Base-by-base conservation (phyloP, 495 filamentous ascomycete genomes). In the Hypoxylon subgilvum region DNA sequence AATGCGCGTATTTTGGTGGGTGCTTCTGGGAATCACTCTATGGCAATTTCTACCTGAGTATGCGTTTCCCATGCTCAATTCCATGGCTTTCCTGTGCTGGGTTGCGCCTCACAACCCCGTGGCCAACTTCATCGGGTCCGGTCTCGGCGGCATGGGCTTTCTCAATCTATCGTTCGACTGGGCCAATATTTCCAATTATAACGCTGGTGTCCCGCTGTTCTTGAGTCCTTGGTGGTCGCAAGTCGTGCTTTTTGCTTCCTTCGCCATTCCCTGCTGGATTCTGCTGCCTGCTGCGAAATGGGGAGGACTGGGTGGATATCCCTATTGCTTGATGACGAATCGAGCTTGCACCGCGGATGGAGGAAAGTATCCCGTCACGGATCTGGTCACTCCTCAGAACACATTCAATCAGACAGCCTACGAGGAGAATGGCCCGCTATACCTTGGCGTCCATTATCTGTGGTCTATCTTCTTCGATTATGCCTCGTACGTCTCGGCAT, bases 11-110 rank as follows among this genome's bases (percentile, higher is more conserved):
- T 85, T 85, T 67, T 84, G 81, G 63, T 66, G 74, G 21, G 70
- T 75, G 1, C 68, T 85, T 8, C 38, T 77, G 1, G 81, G 74
- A 7, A 73, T 81, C 63, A 80, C 76, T 0, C 52, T 82, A 1
- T 85, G 82, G 82, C 80, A 85, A 46, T 85, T 85, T 51, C 68
- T 85, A 1, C 82, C 81, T 2, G 81, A 85, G 53, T 84, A 78
- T 38, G 74, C 78, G 10, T 85, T 85, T 54, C 81, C 80, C 0
- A 78, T 84, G 51, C 65, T 79, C 9, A 78, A 74, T n/a, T 85
- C 82, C 0, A 69, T 85, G 8, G 79, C 82, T 2, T 83, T 84
- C 43, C 72, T 85, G n/a, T 85, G 82, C 69, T 84, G 82, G 82
- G 80, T 85, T 10, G 81, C 82, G 5, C 81, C 81, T 6, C 72